These are phyloP conservation scores for Helminthosporium solani DNA, from an alignment of 2,329 filamentous ascomycete species.

Conservation along the genomic window DNA sequence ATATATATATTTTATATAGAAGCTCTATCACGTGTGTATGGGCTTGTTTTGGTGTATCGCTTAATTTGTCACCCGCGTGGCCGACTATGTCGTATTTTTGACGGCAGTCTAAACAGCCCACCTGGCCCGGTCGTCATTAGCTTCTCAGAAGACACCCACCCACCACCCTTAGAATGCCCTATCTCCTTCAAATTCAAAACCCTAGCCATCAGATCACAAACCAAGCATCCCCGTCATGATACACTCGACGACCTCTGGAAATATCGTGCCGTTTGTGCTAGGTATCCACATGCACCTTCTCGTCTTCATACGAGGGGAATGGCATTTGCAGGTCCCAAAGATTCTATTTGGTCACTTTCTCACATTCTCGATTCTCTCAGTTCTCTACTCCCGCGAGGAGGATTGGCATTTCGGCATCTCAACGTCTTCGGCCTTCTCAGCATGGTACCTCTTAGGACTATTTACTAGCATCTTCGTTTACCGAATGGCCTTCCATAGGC, in stretches of 20 bases:
- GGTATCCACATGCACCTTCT: not conserved
- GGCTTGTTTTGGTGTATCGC: no score
- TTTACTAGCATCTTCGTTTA: slow-evolving; percentile 18
- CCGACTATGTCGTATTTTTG: no score
- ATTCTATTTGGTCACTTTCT: not conserved
- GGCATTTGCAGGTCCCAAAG: not conserved
- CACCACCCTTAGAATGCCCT: no score
- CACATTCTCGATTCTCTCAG: not conserved
- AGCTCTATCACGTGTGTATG: no score
- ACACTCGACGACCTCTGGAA: not conserved
- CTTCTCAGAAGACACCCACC: no score
- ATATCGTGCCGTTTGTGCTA: not conserved
- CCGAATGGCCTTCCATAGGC: slow-evolving; percentile 18
- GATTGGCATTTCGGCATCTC: not conserved
- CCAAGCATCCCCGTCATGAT: not conserved
- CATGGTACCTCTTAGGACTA: slow-evolving; percentile 2
- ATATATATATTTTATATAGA: no score
- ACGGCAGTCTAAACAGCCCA: no score
- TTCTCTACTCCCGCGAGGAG: not conserved
- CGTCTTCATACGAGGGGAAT: slow-evolving; percentile 1
- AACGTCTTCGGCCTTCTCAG: not conserved
- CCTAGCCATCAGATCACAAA: no score
- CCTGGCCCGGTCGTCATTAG: no score
- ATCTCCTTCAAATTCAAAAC: no score
- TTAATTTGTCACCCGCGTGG: no score